A percentile compares a stretch with the other conserved stretches of the same genome.
Evolutionary conservation across 2,329 filamentous ascomycete genomes (phyloP).

Genomic region (Aspergillus glaucus): DNA sequence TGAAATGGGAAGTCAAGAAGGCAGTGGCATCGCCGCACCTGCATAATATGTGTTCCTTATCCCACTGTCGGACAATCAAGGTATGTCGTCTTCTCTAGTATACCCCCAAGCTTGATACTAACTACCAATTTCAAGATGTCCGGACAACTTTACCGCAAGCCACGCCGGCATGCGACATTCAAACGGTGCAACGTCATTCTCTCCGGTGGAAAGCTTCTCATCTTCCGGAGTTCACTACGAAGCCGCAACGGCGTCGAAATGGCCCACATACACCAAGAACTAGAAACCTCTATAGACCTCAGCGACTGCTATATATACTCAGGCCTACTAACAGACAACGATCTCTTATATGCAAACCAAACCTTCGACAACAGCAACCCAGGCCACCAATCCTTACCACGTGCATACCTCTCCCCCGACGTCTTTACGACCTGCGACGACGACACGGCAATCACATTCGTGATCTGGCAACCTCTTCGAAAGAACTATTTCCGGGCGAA

Average conservation of each 20-base stretch:
- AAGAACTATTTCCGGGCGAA: conserved; percentile 50
- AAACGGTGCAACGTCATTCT: conserved; percentile 56
- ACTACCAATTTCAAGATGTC: conserved; percentile 43
- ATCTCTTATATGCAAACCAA: conserved; percentile 58
- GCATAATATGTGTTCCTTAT: conserved; percentile 64
- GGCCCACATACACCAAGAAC: conserved; percentile 56
- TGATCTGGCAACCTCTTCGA: conserved; percentile 57
- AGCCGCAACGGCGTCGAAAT: conserved; percentile 50
- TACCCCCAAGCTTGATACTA: conserved; percentile 3
- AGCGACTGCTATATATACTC: conserved; percentile 61
- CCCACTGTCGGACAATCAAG: conserved; percentile 55
- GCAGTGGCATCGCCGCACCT: conserved; percentile 57
- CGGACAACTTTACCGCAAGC: conserved; percentile 58
- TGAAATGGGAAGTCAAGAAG: conserved; percentile 62
- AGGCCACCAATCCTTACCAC: conserved; percentile 53
- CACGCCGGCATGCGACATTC: conserved; percentile 57
- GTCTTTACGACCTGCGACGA: conserved; percentile 58
- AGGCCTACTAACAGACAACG: conserved; percentile 55
- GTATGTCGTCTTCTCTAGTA: conserved; percentile 19
- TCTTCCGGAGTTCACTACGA: conserved; percentile 57
- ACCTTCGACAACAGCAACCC: conserved; percentile 59
- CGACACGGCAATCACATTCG: conserved; percentile 61
- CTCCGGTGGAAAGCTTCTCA: conserved; percentile 53
- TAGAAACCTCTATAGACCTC: conserved; percentile 53
- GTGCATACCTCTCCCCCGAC: conserved; percentile 53